Evolutionary conservation across 345 rosid genomes (phyloP).

Genomic region (Corchorus olitorius): DNA sequence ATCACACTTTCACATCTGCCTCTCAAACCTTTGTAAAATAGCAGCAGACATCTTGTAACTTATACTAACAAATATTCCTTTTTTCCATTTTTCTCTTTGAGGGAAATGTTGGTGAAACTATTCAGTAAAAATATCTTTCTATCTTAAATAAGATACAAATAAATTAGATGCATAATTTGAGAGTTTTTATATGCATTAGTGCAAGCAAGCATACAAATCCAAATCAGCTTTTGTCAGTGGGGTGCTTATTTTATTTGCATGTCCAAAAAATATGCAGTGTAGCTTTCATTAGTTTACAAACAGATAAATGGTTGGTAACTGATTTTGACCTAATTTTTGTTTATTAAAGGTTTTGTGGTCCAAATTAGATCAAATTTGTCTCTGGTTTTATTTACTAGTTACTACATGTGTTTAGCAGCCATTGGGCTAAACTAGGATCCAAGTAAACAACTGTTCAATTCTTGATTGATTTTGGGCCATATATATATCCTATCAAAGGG

Average conservation of each 20-base stretch:
- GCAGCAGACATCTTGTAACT: neutral
- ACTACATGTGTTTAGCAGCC: neutral
- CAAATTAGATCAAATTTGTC: slow-evolving; percentile 1
- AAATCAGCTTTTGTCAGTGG: neutral
- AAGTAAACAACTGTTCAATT: neutral
- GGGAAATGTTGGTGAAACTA: neutral
- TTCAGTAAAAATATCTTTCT: neutral
- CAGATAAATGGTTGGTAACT: slow-evolving; percentile 23
- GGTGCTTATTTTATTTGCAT: neutral
- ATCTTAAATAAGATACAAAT: neutral
- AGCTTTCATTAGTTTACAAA: slow-evolving; percentile 21
- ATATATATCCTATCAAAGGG: too few relatives aligned
- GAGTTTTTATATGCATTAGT: too few relatives aligned
- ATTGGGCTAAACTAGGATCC: neutral
- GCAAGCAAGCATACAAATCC: neutral
- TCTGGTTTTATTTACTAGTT: neutral
- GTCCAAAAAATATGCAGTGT: neutral
- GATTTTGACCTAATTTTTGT: slow-evolving; percentile 19
- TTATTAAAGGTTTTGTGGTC: neutral
- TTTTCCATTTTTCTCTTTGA: neutral
- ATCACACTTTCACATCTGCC: neutral
- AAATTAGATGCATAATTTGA: too few relatives aligned
- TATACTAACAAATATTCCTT: neutral
- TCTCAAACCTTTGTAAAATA: neutral
- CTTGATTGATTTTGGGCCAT: neutral